Conservation (phyloP, 75 land plant genomes). For the Sequoia sempervirens region DNA sequence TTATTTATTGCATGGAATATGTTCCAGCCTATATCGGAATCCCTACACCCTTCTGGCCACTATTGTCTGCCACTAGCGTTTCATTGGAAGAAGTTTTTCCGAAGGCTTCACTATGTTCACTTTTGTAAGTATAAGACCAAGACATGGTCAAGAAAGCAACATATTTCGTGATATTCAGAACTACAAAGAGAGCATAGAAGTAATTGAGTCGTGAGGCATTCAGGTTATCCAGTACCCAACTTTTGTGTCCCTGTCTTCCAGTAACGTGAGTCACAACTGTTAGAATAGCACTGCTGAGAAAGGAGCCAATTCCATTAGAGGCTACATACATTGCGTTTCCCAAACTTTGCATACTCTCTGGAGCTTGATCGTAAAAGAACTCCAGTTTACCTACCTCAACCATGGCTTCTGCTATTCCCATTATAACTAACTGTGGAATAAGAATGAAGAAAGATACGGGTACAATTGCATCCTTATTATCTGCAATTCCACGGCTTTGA, state of each 20-base stretch:
- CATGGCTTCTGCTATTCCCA: slow-evolving; percentile 51
- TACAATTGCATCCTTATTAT: slow-evolving; percentile 12
- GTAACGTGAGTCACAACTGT: slow-evolving; percentile 24
- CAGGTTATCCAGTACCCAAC: slow-evolving; percentile 26
- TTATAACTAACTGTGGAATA: slow-evolving; percentile 60
- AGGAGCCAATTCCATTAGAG: slow-evolving; percentile 21
- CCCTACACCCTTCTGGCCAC: background rate
- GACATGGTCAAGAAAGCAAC: slow-evolving; percentile 25
- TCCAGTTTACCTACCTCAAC: slow-evolving; percentile 49
- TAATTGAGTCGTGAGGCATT: slow-evolving; percentile 32
- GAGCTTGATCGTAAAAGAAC: slow-evolving; percentile 76
- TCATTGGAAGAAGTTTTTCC: background rate
- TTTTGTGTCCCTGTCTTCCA: slow-evolving; percentile 4
- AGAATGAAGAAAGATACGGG: slow-evolving; percentile 52
- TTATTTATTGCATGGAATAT: too few relatives aligned
- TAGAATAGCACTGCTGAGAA: slow-evolving; percentile 31
- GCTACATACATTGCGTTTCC: slow-evolving; percentile 19
- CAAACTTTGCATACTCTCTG: slow-evolving; percentile 37
- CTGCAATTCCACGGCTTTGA: slow-evolving; percentile 17
- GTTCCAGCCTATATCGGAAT: too few relatives aligned
- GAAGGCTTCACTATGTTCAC: background rate
- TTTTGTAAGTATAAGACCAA: slow-evolving; percentile 30
- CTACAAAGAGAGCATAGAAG: slow-evolving; percentile 36
- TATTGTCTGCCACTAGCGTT: background rate
- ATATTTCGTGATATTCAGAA: slow-evolving; percentile 18